These are phyloP conservation scores for Plasmodium relictum DNA, from an alignment of 169 alveolate genomes.

Conservation along the genomic window DNA sequence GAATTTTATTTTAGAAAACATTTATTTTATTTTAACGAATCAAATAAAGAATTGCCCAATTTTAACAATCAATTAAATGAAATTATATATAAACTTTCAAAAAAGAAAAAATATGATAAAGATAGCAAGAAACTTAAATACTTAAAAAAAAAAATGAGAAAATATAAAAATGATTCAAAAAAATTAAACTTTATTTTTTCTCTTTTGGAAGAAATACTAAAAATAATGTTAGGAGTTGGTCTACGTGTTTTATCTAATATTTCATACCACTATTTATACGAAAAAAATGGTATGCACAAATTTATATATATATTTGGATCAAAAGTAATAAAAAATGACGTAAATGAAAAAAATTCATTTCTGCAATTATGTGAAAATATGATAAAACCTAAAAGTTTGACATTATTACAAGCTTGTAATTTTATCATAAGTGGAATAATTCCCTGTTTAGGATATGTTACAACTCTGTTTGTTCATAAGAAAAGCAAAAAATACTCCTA, in stretches of 20 bases:
- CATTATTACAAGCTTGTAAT: conserved; percentile 69
- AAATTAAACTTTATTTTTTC: conserved; percentile 71
- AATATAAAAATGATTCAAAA: conserved; percentile 66
- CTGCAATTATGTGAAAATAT: conserved; percentile 69
- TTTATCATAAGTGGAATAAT: conserved; percentile 75
- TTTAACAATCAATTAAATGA: conserved; percentile 57
- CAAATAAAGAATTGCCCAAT: conserved; percentile 25
- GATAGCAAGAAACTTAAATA: conserved; percentile 60
- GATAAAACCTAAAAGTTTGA: conserved; percentile 67
- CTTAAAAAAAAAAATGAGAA: conserved; percentile 39
- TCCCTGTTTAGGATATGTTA: conserved; percentile 74
- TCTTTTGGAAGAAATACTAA: conserved; percentile 77
- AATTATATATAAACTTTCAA: conserved; percentile 45
- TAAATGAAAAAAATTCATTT: conserved; percentile 39
- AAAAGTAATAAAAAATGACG: conserved; percentile 33
- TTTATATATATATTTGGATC: conserved; percentile 76
- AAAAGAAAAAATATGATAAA: conserved; percentile 50
- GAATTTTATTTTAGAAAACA: conserved; percentile 72
- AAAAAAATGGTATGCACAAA: conserved; percentile 67
- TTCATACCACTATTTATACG: conserved; percentile 72
- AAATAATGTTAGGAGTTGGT: conserved; percentile 75
- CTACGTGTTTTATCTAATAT: conserved; percentile 69
- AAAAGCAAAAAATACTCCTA: conserved; percentile 45
- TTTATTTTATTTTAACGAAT: conserved; percentile 20
- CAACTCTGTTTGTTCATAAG: conserved; percentile 64